Evolutionary conservation across 306 rosid species (phyloP), one percentile per base, ranked within the genome.

Genomic region (Ziziphus jujuba): DNA sequence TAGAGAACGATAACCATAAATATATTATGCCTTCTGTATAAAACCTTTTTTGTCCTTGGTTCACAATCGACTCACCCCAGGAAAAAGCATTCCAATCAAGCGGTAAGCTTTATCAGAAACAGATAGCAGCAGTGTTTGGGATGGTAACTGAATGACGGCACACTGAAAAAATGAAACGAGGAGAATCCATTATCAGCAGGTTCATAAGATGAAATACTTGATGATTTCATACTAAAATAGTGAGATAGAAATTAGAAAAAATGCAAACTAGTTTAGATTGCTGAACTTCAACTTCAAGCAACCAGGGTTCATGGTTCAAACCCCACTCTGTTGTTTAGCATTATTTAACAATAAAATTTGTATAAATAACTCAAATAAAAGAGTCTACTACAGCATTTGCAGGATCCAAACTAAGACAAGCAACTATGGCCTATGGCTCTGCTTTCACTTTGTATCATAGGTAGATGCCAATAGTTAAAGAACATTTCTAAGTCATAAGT

Each of bases 81-180:
- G 99, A 64, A 93, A 88, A 63, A 93, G 97, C 99, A 93, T 90
- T 77, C 99, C 99, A 67, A 87, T 88, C 87, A 93, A 83, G 82
- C 97, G 97, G 85, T 53, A 87, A 61, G 96, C 95, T 80, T 87
- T 90, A 81, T 93, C 96, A 11, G 99, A 88, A 72, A 90, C 97
- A 24, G 97, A 93, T 24, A 93, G 87, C 68, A 90, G 90, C 87
- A 93, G 63, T 0, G 99, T 93, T 87, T 93, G 97, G 19, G 99
- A 90, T 31, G 99, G 97, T 76, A 93, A 69, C 62, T 93, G 97
- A 72, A 93, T 93, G 70, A 90, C 99, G 24, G 99, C 99, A 85
- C 99, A 93, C 99, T 93, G 91, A 61, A 80, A 19, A 72, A 82
- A 77, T 9, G 19, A 72, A 65, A 54, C 63, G 59, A 45, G 38